Base-by-base conservation (phyloP, 805 yeast genomes). In the Starmerella potacharoeniae region DNA sequence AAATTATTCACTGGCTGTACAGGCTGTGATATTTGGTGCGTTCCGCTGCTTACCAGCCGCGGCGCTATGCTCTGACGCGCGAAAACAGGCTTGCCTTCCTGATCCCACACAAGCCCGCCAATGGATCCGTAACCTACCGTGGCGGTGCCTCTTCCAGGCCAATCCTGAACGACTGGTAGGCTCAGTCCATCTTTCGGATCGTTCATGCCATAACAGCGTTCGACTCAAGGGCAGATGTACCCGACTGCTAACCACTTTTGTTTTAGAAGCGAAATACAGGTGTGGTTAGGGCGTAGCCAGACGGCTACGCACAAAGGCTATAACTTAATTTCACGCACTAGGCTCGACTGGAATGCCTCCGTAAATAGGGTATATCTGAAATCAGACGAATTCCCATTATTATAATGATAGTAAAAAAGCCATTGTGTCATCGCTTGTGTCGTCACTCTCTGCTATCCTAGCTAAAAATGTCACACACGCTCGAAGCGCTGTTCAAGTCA, bases 101-200 rank as follows among this genome's bases (percentile, higher is more conserved):
- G 31, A 33, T 52, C 59, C 22, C 50, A 41, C 5, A 49, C 7
- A 16, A 58, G 50, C 22, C 52, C 59, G 14, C 62, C 62, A 13
- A 58, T 51, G 42, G 52, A 22, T 13, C 62, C 62, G 46, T 49
- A 52, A 42, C 57, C 57, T 6, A 53, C 34, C 5, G 31, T 41
- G 5, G 54, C 51, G 5, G 49, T 14, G 10, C 55, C 54, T 0
- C 44, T 11, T 11, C 61, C 61, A 35, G 61, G 61, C 61, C 61
- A 58, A 17, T 46, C 49, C 13, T 46, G 31, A 17, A 46, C 49
- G 10, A 46, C 49, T 28, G 36, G 36, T 33, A 13, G 37, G 17
- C 37, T 17, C 16, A 33, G 30, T 40, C 10, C 52, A 39, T 31
- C 28, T 6, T 14, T 22, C 22, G 14, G 16, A 22, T 36, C 43